A percentile compares a stretch with the other conserved stretches of the same genome.
These are phyloP conservation scores for Daldinia decipiens DNA, from an alignment of 495 filamentous ascomycete species.

Conservation along the genomic window DNA sequence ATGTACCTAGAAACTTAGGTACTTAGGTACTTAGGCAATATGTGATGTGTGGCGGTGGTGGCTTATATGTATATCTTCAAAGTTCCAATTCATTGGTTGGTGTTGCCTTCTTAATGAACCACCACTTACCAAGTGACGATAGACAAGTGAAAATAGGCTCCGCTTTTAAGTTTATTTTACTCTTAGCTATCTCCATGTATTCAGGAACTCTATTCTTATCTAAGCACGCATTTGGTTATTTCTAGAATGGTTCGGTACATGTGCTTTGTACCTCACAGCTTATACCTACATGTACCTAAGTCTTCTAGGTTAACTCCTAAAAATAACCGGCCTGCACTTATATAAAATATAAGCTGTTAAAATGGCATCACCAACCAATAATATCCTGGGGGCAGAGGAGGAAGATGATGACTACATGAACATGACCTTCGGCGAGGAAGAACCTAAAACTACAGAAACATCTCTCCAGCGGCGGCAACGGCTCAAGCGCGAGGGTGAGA, in stretches of 20 bases:
- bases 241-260: neutral
- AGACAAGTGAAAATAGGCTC: neutral
- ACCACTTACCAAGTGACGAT: neutral
- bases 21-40: neutral
- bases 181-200: neutral
- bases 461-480: constrained; percentile 67
- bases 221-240: neutral
- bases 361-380: constrained; percentile 17
- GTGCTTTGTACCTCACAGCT: neutral
- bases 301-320: neutral
- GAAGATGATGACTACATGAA: constrained; percentile 73
- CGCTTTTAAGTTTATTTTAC: neutral
- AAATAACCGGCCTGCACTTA: neutral
- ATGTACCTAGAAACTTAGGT: neutral
- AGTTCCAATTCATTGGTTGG: constrained; percentile 11
- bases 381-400: neutral
- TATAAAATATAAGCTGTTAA: neutral
- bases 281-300: no score
- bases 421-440: constrained; percentile 63
- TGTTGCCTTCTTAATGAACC: neutral
- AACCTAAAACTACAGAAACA: constrained; percentile 55
- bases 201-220: neutral
- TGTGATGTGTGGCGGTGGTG: neutral
- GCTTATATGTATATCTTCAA: neutral
- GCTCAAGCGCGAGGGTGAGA: constrained; percentile 67